Percentiles rank a stretch among this genome's conserved stretches.
Conservation (phyloP, 805 yeast genomes). For the Nakazawaea ishiwadae region DNA sequence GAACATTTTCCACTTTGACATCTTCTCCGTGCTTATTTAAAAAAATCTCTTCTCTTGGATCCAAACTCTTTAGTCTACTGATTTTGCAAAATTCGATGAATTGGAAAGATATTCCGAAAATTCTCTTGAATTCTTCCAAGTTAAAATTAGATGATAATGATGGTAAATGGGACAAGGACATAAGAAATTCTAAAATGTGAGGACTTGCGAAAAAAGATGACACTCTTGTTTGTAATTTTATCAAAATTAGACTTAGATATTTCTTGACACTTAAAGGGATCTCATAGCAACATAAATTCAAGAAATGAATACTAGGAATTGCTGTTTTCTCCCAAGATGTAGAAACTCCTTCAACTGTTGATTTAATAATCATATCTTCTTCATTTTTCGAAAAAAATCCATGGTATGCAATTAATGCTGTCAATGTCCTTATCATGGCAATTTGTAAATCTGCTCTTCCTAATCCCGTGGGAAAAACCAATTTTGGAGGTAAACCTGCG, state of each 20-base stretch:
- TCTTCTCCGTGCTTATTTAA: conserved; percentile 39
- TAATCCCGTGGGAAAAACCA: conserved; percentile 38
- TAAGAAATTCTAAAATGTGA: conserved; percentile 70
- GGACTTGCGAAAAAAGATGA: conserved; percentile 65
- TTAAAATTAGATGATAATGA: conserved; percentile 66
- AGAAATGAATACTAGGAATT: conserved; percentile 69
- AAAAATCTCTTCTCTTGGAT: conserved; percentile 32
- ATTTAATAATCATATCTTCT: conserved; percentile 58
- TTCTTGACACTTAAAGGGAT: conserved; percentile 70
- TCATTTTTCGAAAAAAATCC: conserved; percentile 47
- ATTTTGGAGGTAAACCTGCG: conserved; percentile 38
- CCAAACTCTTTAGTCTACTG: conserved; percentile 26
- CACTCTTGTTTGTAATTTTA: conserved; percentile 70
- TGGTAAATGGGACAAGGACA: conserved; percentile 63
- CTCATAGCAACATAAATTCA: conserved; percentile 78
- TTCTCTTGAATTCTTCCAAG: conserved; percentile 70
- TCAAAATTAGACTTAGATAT: conserved; percentile 60
- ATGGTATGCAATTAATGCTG: conserved; percentile 60
- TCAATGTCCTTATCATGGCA: conserved; percentile 55
- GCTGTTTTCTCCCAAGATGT: conserved; percentile 74
- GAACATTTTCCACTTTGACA: conserved; percentile 45
- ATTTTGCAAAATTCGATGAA: conserved; percentile 52
- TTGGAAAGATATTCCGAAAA: conserved; percentile 79
- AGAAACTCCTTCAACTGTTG: conserved; percentile 56
- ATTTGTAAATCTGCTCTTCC: conserved; percentile 62